These are phyloP conservation scores for Solanum gandarillasii DNA, from an alignment of 257 asterid species.

Conservation along the genomic window DNA sequence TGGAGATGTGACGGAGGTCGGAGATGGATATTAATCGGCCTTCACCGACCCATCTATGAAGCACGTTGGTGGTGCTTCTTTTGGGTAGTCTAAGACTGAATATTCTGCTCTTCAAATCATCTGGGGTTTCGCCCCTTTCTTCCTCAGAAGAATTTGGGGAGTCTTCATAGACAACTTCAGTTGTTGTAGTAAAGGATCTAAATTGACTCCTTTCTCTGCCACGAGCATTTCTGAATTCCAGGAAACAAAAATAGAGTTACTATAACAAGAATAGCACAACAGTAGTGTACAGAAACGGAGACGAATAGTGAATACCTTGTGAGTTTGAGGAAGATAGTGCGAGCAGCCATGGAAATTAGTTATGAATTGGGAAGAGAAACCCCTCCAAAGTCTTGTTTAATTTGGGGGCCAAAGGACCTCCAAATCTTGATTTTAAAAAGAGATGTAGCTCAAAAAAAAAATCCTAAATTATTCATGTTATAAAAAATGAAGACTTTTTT, in stretches of 20 bases:
- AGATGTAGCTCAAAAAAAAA: too few species aligned
- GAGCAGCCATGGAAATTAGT: conserved; percentile 49
- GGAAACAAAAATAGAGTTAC: neutral
- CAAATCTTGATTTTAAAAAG: neutral
- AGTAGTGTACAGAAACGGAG: neutral
- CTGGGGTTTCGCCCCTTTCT: conserved; percentile 16
- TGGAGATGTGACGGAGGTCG: conserved; percentile 73
- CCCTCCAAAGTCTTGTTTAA: neutral
- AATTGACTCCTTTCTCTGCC: conserved; percentile 16
- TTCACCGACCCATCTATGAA: conserved; percentile 67
- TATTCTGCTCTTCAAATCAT: conserved; percentile 78
- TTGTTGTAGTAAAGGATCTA: conserved; percentile 47
- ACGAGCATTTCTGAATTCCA: conserved; percentile 17
- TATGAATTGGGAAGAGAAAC: neutral
- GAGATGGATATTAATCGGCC: conserved; percentile 43
- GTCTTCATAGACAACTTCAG: conserved; percentile 32
- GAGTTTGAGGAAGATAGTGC: conserved; percentile 46
- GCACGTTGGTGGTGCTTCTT: conserved; percentile 66
- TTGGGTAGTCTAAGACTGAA: conserved; percentile 76
- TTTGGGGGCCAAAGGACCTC: neutral
- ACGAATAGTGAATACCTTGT: conserved; percentile 33
- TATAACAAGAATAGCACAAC: neutral
- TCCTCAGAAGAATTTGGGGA: conserved; percentile 10
- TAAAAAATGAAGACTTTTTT: too few species aligned
- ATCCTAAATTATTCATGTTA: too few species aligned